Percentiles rank a stretch among this genome's conserved stretches.
Conservation (phyloP, 1,139 yeast species). For the Hansenula lynferdii region DNA sequence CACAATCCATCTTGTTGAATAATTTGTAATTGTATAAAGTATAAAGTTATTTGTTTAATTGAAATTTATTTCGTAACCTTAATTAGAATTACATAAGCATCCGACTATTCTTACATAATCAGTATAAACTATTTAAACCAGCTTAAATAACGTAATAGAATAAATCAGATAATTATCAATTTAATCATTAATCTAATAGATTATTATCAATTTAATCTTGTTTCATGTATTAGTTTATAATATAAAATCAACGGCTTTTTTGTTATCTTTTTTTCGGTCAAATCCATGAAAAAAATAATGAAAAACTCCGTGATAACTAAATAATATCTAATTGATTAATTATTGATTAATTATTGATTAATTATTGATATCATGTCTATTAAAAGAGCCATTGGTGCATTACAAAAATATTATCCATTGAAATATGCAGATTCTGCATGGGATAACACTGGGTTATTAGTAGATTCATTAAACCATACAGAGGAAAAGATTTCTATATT, state of each 20-base stretch:
- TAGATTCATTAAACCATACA: constrained; percentile 45
- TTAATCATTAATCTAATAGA: no score
- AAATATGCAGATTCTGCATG: constrained; percentile 79
- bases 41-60: no score
- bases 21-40: neutral
- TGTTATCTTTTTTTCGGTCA: neutral
- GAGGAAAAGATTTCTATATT: constrained; percentile 39
- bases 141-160: no score
- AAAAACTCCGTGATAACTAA: neutral
- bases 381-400: constrained; percentile 41
- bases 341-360: neutral
- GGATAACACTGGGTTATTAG: constrained; percentile 91
- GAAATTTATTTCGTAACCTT: no score
- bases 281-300: neutral
- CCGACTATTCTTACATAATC: no score
- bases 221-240: no score
- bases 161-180: no score
- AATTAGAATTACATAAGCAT: no score
- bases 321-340: no score
- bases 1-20: constrained; percentile 16
- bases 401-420: constrained; percentile 69
- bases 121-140: no score
- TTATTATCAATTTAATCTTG: no score
- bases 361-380: constrained; percentile 27
- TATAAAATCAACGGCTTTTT: no score